Conservation (phyloP, 2,329 filamentous ascomycete species). For the Ampelomyces quisqualis region DNA sequence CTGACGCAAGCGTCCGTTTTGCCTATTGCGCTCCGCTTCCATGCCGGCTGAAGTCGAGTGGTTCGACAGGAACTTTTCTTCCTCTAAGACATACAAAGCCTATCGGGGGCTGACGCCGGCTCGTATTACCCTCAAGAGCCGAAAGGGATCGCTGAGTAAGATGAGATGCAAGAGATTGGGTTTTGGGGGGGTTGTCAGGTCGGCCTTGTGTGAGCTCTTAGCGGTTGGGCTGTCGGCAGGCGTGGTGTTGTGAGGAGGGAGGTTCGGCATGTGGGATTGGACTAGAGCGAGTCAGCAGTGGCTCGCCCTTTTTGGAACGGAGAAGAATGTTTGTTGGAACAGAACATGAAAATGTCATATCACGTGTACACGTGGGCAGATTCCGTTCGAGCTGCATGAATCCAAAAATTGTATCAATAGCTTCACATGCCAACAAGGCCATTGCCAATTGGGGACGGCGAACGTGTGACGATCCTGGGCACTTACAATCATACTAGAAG, state of each 20-base stretch:
- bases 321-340: slow-evolving; percentile 12
- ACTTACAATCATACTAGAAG: too few species aligned
- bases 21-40: slow-evolving; percentile 5
- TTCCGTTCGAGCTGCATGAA: background rate
- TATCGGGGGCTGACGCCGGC: slow-evolving; percentile 5
- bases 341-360: slow-evolving; percentile 11
- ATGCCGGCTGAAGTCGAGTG: slow-evolving; percentile 20
- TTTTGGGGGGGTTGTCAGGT: slow-evolving; percentile 19
- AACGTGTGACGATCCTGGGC: too few species aligned
- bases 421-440: background rate
- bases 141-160: slow-evolving; percentile 14
- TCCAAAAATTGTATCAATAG: background rate
- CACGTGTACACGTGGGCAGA: too few species aligned
- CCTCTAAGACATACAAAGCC: slow-evolving; percentile 11
- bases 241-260: slow-evolving; percentile 4
- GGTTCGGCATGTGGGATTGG: slow-evolving; percentile 11
- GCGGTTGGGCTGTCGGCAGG: background rate
- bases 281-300: slow-evolving; percentile 2
- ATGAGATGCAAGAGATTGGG: slow-evolving; percentile 18
- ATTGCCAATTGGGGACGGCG: background rate
- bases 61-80: slow-evolving; percentile 25
- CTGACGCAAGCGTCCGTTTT: slow-evolving; percentile 8
- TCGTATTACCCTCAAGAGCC: slow-evolving; percentile 16
- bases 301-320: slow-evolving; percentile 20
- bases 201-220: slow-evolving; percentile 21